A percentile compares a stretch with the other conserved stretches of the same genome.
phyloP scores from a whole-genome alignment of 306 rosid species.

The Cucumis hystrix region DNA sequence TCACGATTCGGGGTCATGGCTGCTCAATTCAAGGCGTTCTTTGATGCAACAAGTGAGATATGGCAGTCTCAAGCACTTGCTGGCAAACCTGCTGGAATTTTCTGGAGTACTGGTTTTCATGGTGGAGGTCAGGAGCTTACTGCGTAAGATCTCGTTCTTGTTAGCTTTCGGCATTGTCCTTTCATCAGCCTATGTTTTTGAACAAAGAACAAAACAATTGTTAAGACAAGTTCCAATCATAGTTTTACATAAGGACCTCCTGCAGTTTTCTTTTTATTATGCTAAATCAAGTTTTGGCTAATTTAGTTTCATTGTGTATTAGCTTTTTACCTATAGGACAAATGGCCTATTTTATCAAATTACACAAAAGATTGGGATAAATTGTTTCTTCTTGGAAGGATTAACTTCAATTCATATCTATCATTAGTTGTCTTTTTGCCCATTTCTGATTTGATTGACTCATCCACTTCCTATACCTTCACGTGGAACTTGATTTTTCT shows the following conservation, averaged over 20 bases:
- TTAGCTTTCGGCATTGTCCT: background rate
- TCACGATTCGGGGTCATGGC: constrained; percentile 97
- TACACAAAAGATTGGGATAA: background rate
- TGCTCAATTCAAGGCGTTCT: constrained; percentile 73
- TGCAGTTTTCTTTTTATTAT: background rate
- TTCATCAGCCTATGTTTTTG: background rate
- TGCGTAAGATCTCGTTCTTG: constrained; percentile 40
- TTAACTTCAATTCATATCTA: background rate
- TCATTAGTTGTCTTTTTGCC: background rate
- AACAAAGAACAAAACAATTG: background rate
- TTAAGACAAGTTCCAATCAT: background rate
- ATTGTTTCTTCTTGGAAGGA: background rate
- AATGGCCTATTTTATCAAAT: background rate
- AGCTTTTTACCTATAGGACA: background rate
- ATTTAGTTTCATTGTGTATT: background rate
- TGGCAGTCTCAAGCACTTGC: constrained; percentile 85
- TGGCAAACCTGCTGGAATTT: constrained; percentile 93
- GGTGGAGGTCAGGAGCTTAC: constrained; percentile 97
- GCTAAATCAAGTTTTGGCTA: background rate
- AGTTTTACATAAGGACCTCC: background rate
- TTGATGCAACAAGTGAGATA: constrained; percentile 52
- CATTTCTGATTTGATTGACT: background rate
- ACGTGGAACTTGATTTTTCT: background rate
- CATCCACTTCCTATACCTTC: background rate
- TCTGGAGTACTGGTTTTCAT: constrained; percentile 93